These are phyloP conservation scores for Ogataea populi-albae DNA, from an alignment of 805 yeast species.

Conservation along the genomic window DNA sequence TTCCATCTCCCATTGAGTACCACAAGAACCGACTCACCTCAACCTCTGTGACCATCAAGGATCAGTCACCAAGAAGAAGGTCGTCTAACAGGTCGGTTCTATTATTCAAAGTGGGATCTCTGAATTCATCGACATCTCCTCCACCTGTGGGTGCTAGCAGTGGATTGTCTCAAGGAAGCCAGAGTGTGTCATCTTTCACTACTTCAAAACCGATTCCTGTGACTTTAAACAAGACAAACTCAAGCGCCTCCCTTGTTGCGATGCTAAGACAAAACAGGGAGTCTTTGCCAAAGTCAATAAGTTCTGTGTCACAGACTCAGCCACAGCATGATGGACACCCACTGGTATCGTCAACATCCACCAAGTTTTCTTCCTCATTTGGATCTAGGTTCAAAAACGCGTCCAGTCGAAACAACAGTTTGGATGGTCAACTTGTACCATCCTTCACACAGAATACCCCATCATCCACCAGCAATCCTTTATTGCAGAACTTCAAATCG, in stretches of 20 bases:
- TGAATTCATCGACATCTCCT: slow-evolving; percentile 39
- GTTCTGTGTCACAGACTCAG: slow-evolving; percentile 25
- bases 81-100: slow-evolving; percentile 43
- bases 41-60: slow-evolving; percentile 21
- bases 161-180: slow-evolving; percentile 8
- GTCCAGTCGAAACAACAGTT: slow-evolving; percentile 28
- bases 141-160: slow-evolving; percentile 17
- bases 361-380: slow-evolving; percentile 69
- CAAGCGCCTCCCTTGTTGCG: slow-evolving; percentile 54
- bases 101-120: slow-evolving; percentile 63
- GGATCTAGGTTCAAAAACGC: slow-evolving; percentile 48
- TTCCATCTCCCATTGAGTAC: slow-evolving; percentile 16
- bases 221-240: slow-evolving; percentile 45
- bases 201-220: slow-evolving; percentile 34
- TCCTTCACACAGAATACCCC: slow-evolving; percentile 9
- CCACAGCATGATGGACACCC: slow-evolving; percentile 5
- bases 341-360: slow-evolving; percentile 35
- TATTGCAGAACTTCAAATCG: slow-evolving; percentile 25
- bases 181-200: slow-evolving; percentile 21
- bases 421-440: slow-evolving; percentile 25
- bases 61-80: slow-evolving; percentile 25
- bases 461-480: slow-evolving; percentile 20
- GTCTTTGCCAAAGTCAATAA: slow-evolving; percentile 41
- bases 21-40: slow-evolving; percentile 21
- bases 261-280: slow-evolving; percentile 41